These are phyloP conservation scores for Bryoerythrophyllum caledonicum DNA, from an alignment of 225 moss, liverwort and hornwort genomes.

Conservation along the genomic window DNA sequence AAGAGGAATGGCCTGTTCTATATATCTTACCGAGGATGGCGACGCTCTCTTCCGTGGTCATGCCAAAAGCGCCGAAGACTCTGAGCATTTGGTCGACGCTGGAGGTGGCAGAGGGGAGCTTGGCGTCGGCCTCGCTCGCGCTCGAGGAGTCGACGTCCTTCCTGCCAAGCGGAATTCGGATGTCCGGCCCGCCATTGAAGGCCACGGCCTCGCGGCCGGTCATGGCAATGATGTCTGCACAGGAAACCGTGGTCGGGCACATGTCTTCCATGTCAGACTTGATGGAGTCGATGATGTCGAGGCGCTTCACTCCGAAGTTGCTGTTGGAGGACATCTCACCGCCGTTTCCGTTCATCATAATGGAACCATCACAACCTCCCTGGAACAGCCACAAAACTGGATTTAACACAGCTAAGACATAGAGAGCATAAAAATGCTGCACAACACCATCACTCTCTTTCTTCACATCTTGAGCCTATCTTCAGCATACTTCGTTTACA, in stretches of 20 bases:
- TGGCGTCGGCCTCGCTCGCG: constrained; percentile 31
- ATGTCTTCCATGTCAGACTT: constrained; percentile 50
- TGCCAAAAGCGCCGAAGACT: constrained; percentile 47
- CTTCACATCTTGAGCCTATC: neutral
- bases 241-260: constrained; percentile 65
- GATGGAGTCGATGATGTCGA: constrained; percentile 67
- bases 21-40: constrained; percentile 49
- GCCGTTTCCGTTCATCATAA: constrained; percentile 44
- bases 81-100: constrained; percentile 40
- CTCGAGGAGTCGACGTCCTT: constrained; percentile 46
- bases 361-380: constrained; percentile 65
- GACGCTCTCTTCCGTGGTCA: constrained; percentile 50
- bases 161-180: constrained; percentile 55
- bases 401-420: neutral
- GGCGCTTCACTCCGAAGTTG: constrained; percentile 60
- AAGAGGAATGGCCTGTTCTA: too few species aligned
- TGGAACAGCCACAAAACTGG: neutral
- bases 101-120: constrained; percentile 38
- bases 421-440: neutral
- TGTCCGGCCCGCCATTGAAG: constrained; percentile 46
- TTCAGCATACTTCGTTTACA: neutral
- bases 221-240: constrained; percentile 70
- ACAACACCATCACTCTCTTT: neutral
- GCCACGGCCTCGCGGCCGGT: constrained; percentile 51
- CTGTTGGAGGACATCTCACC: constrained; percentile 46